Evolutionary conservation across 2,329 filamentous ascomycete species (phyloP), one percentile per base, ranked within the genome.

Genomic region (Fusarium camptoceras): DNA sequence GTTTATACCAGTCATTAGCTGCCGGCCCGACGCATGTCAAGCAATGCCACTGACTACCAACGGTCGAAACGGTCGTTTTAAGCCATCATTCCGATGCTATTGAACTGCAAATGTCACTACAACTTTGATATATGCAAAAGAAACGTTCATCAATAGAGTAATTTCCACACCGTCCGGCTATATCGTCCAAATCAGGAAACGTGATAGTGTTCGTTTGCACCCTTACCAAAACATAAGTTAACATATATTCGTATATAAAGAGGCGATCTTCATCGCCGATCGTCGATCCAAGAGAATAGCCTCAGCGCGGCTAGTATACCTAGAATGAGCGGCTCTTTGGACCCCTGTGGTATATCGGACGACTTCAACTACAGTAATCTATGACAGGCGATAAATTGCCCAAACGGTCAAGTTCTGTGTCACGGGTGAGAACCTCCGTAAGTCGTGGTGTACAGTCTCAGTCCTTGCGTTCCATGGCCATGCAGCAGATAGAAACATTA

Each of bases 1-100:
- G 18, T 47, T 42, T 41, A 47, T 20, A 25, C 44, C 59, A 37
- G 27, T 18, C 18, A 24, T 41, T 57, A 31, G 39, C 18, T 57
- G 28, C 64, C 64, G 63, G 56, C 20, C 64, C 56, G 63, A 56
- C 12, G 8, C 6, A 24, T 28, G 25, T 25, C 20, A 34, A 47
- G 44, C 27, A 64, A 64, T 59, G 64, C 54, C 63, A 60, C 55
- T 22, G 55, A 60, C 55, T 22, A 59, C 22, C 18, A 68, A 71
- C 67, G 47, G 64, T 41, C 24, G 14, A 44, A 62, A 56, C 46
- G 28, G 42, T 64, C 50, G 25, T 48, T 42, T 56, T 51, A n/a
- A 51, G 37, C 28, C 14, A 51, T 16, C 15, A 51, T 39, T 54
- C 63, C 63, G 54, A 22, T 60, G 30, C 63, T 66, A 66, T 55